Evolutionary conservation across 306 rosid genomes (phyloP), one percentile per base, ranked within the genome.

Genomic region (Alnus glutinosa): DNA sequence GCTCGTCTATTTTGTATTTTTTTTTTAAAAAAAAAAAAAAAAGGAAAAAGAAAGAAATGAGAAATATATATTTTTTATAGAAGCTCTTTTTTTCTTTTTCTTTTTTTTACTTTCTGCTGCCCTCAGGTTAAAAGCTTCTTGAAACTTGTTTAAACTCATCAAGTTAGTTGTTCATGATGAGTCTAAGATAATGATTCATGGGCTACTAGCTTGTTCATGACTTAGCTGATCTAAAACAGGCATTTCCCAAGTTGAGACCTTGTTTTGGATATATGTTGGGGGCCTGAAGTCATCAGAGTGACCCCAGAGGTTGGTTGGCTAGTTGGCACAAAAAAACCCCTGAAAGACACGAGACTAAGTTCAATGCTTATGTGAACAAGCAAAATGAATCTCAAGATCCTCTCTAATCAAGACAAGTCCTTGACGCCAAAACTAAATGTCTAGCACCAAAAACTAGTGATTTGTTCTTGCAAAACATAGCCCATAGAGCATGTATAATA

Each of bases 311-410:
- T 66, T 70, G 81, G 84, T 59, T 88, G 83, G 81, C 77, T 84
- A 79, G 85, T 84, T 74, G 68, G 83, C 88, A 37, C 80, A 80
- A 81, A 83, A 83, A 67, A 62, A 68, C 39, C 82, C 71, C 81
- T 70, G 77, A 79, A 84, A 77, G 77, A 70, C 79, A 61, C 69
- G 19, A 78, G 90, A 82, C 94, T 85, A 92, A 88, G 77, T 92
- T 88, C 98, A 89, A 71, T 87, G 98, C 85, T 90, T 79, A 82
- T 54, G 37, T 70, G 79, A 78, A 86, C 70, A 82, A 76, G 63
- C 18, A 81, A 66, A 80, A 83, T 75, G 86, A 79, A 51, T 58
- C 61, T 42, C 62, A 68, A 61, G 48, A 70, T 67, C 80, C 55
- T 75, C 78, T 83, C 91, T 72, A 68, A 69, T 77, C 74, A 84